A percentile compares a stretch with the other conserved stretches of the same genome.
phyloP scores from a whole-genome alignment of 768 basidiomycete genomes.

The Dacryopinax primogenitus region DNA sequence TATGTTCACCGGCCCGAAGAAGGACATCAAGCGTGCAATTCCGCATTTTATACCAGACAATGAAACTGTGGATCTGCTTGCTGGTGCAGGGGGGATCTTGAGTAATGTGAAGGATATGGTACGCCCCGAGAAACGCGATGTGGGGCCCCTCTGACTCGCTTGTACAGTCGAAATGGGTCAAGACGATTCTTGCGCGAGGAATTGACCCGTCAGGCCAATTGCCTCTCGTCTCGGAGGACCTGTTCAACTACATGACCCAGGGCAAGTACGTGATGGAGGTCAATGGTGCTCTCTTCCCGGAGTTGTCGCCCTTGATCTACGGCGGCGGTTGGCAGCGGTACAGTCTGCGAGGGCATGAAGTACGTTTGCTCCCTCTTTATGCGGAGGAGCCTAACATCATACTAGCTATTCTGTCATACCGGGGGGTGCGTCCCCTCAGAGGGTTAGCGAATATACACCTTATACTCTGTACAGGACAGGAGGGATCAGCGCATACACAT shows the following conservation, averaged over 20 bases:
- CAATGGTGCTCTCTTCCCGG: conserved; percentile 11
- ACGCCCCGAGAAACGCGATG: too few species aligned
- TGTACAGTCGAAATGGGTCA: conserved; percentile 32
- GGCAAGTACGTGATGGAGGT: conserved; percentile 22
- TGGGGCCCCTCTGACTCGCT: not conserved
- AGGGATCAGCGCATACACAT: conserved; percentile 25
- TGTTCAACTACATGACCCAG: conserved; percentile 26
- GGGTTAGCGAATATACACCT: too few species aligned
- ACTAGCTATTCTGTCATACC: conserved; percentile 27
- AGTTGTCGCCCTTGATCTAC: conserved; percentile 28
- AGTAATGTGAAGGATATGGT: conserved; percentile 36
- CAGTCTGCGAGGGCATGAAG: conserved; percentile 34
- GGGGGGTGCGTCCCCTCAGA: conserved; percentile 21
- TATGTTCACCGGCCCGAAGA: conserved; percentile 24
- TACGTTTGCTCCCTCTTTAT: conserved; percentile 16
- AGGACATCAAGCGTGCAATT: conserved; percentile 26
- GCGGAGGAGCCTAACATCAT: not conserved
- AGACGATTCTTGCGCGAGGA: conserved; percentile 28
- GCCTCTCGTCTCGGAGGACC: conserved; percentile 26
- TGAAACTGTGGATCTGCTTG: conserved; percentile 20
- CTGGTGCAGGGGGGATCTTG: conserved; percentile 35
- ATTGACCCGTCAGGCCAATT: conserved; percentile 23
- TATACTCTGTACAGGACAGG: not conserved
- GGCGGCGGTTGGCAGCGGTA: conserved; percentile 33
- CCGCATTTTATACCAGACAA: conserved; percentile 16